A percentile compares a stretch with the other conserved stretches of the same genome.
Conservation (phyloP, 2,329 filamentous ascomycete species). For the Fusarium gaditjirri region DNA sequence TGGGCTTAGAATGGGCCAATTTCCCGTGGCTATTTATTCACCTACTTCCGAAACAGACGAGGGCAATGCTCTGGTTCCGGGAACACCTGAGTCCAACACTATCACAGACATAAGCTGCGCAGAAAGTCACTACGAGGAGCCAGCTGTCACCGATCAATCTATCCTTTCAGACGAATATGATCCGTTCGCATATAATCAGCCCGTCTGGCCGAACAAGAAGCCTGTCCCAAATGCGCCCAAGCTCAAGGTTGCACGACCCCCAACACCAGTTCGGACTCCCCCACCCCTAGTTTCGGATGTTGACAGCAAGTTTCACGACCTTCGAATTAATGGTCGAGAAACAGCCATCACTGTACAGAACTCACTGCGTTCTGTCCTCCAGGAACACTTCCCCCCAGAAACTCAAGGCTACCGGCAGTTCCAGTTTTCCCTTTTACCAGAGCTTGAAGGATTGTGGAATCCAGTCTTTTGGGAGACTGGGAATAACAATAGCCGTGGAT, state of each 20-base stretch:
- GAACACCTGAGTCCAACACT: slow-evolving; percentile 41
- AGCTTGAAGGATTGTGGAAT: slow-evolving; percentile 63
- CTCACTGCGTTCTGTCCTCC: slow-evolving; percentile 63
- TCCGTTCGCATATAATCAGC: slow-evolving; percentile 54
- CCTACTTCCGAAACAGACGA: slow-evolving; percentile 38
- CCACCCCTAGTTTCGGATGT: slow-evolving; percentile 47
- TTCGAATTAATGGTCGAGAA: slow-evolving; percentile 54
- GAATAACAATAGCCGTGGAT: slow-evolving; percentile 43
- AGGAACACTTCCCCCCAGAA: slow-evolving; percentile 60
- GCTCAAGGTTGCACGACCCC: slow-evolving; percentile 49
- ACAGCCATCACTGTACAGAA: slow-evolving; percentile 68
- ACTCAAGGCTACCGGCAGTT: slow-evolving; percentile 60
- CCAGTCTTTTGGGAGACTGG: slow-evolving; percentile 59
- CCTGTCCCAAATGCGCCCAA: slow-evolving; percentile 31
- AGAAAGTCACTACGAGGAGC: slow-evolving; percentile 27
- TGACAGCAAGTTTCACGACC: slow-evolving; percentile 58
- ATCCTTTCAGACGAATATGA: slow-evolving; percentile 56
- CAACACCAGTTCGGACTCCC: slow-evolving; percentile 58
- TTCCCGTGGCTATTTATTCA: slow-evolving; percentile 42
- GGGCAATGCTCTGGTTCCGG: slow-evolving; percentile 35
- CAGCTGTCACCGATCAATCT: slow-evolving; percentile 17
- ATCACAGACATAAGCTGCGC: slow-evolving; percentile 10
- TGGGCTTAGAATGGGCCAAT: slow-evolving; percentile 52
- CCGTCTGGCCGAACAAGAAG: slow-evolving; percentile 41
- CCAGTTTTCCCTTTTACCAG: slow-evolving; percentile 59